Conservation (phyloP, 371 early-diverging fungal genomes). For the Coemansia sp. region DNA sequence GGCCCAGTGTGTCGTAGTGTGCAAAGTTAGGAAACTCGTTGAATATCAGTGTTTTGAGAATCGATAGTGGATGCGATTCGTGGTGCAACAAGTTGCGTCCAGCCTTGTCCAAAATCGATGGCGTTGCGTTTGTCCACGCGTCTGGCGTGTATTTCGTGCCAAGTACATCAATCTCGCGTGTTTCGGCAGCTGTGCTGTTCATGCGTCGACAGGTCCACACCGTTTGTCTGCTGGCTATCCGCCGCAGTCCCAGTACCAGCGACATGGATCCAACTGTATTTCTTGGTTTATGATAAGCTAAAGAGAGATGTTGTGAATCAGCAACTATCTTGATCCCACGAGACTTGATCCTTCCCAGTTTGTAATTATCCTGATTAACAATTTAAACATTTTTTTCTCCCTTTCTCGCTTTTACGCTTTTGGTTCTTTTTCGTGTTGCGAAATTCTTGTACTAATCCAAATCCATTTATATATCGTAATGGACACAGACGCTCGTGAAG, state of each 20-base stretch:
- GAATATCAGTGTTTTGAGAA: conserved; percentile 80
- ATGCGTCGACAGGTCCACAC: background rate
- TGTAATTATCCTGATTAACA: background rate
- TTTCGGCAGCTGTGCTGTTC: conserved; percentile 12
- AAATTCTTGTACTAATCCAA: background rate
- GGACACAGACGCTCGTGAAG: conserved; percentile 61
- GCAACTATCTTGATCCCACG: background rate
- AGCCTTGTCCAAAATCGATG: conserved; percentile 74
- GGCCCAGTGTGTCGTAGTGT: conserved; percentile 65
- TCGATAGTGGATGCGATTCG: conserved; percentile 85
- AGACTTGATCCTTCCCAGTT: background rate
- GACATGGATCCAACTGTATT: background rate
- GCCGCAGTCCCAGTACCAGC: background rate
- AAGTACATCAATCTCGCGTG: conserved; percentile 51
- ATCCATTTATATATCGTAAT: conserved; percentile 4
- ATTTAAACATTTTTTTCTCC: background rate
- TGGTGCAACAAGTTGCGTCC: conserved; percentile 74
- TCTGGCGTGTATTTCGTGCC: conserved; percentile 64
- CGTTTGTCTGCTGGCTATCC: background rate
- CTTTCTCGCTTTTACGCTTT: background rate
- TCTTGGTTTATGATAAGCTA: background rate
- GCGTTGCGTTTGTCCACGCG: conserved; percentile 76
- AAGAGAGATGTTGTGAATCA: background rate
- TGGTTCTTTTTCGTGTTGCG: background rate
- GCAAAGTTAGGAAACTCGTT: conserved; percentile 67